These are phyloP conservation scores for Teunomyces aglyptinius DNA, from an alignment of 805 yeast species.

Conservation along the genomic window DNA sequence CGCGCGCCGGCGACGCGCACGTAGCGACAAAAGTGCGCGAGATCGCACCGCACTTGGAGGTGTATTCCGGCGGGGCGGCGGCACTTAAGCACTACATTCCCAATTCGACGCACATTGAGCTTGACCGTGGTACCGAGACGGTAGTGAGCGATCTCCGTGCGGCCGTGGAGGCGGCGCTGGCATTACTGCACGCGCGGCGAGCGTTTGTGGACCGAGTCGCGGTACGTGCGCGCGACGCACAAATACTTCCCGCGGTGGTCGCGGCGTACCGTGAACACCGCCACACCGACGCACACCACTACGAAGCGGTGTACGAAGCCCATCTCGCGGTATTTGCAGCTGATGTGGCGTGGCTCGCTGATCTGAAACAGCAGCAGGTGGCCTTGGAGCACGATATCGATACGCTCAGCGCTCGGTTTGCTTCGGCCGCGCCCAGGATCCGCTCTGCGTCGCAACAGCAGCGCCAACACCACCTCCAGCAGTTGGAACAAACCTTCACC, in stretches of 20 bases:
- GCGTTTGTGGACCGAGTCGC: constrained; percentile 42
- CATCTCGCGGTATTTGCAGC: constrained; percentile 47
- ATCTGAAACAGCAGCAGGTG: constrained; percentile 29
- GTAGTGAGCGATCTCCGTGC: constrained; percentile 37
- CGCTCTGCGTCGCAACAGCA: constrained; percentile 23
- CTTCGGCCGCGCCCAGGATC: constrained; percentile 14
- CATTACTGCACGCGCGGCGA: constrained; percentile 36
- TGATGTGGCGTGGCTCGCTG: constrained; percentile 49
- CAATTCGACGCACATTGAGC: constrained; percentile 29
- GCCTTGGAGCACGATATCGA: constrained; percentile 16
- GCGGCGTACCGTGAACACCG: constrained; percentile 39
- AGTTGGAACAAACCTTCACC: constrained; percentile 48
- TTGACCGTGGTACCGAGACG: constrained; percentile 29
- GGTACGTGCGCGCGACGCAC: constrained; percentile 44
- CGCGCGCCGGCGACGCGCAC: constrained; percentile 58
- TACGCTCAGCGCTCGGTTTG: constrained; percentile 13
- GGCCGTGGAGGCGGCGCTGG: constrained; percentile 25
- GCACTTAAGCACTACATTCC: constrained; percentile 39
- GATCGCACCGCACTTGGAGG: constrained; percentile 46
- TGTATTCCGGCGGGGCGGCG: constrained; percentile 42
- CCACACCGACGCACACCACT: constrained; percentile 25
- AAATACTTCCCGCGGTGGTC: constrained; percentile 53
- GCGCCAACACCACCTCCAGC: constrained; percentile 51
- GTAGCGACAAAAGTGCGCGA: constrained; percentile 46
- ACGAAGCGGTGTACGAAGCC: constrained; percentile 37